Percentiles rank a stretch among this genome's conserved stretches.
Evolutionary conservation across 164 flowering plant genomes (phyloP).

Genomic region (Brasenia schreberi): DNA sequence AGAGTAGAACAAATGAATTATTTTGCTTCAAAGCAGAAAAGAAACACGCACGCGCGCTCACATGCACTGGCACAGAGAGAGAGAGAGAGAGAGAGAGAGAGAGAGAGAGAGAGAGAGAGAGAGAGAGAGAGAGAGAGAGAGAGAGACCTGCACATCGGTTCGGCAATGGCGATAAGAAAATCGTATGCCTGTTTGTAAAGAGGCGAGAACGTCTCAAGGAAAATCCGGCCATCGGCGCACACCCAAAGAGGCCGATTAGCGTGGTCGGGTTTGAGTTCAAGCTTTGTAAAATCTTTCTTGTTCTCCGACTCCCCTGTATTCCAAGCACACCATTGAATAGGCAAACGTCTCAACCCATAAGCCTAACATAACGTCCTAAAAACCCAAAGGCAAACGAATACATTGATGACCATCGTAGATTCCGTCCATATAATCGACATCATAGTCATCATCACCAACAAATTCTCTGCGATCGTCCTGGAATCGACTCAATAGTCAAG

Average conservation of each 20-base stretch:
- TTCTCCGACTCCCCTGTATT: slow-evolving; percentile 28
- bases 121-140: slow-evolving; percentile 10
- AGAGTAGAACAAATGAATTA: too few relatives aligned
- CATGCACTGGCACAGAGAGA: neutral
- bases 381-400: too few relatives aligned
- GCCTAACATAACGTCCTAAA: too few relatives aligned
- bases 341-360: too few relatives aligned
- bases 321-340: neutral
- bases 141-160: slow-evolving; percentile 93
- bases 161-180: slow-evolving; percentile 96
- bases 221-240: slow-evolving; percentile 90
- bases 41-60: neutral
- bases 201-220: slow-evolving; percentile 80
- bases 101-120: slow-evolving; percentile 9
- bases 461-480: slow-evolving; percentile 16
- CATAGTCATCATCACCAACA: slow-evolving; percentile 13
- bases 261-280: slow-evolving; percentile 86
- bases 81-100: slow-evolving; percentile 8
- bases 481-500: neutral
- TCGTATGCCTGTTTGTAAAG: slow-evolving; percentile 93
- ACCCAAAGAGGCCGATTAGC: slow-evolving; percentile 92
- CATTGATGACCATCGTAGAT: slow-evolving; percentile 19
- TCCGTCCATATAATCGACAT: slow-evolving; percentile 12
- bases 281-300: slow-evolving; percentile 64
- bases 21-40: neutral